Conservation (phyloP, 2,329 filamentous ascomycete species). For the Raffaelea albimanens region DNA sequence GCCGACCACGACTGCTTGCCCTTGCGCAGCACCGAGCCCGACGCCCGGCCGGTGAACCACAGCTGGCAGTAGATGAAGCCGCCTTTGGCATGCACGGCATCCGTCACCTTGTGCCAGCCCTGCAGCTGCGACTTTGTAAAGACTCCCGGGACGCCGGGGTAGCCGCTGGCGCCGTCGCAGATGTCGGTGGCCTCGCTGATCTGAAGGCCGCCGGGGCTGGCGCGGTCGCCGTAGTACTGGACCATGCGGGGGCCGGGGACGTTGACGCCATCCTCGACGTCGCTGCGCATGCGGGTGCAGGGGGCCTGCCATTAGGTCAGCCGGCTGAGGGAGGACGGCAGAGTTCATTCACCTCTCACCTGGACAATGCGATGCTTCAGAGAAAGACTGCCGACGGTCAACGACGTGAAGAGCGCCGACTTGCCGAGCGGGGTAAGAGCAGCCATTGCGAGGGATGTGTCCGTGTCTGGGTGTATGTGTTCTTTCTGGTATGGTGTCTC, state of each 20-base stretch:
- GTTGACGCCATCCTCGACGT: slow-evolving; percentile 21
- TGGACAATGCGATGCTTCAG: slow-evolving; percentile 37
- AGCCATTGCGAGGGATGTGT: too few relatives aligned
- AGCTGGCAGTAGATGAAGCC: slow-evolving; percentile 52
- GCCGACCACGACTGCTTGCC: slow-evolving; percentile 27
- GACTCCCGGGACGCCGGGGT: slow-evolving; percentile 46
- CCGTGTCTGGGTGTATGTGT: too few relatives aligned
- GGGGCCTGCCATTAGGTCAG: slow-evolving; percentile 14
- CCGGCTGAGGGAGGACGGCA: too few relatives aligned
- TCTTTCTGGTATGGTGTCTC: too few relatives aligned
- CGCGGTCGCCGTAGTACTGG: slow-evolving; percentile 35
- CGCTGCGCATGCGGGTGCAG: slow-evolving; percentile 43
- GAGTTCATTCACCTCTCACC: too few relatives aligned
- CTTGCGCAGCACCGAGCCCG: slow-evolving; percentile 19
- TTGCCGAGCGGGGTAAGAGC: slow-evolving; percentile 9
- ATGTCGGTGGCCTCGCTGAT: slow-evolving; percentile 38
- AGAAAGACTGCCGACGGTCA: slow-evolving; percentile 30
- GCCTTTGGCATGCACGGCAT: slow-evolving; percentile 52
- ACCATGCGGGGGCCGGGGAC: slow-evolving; percentile 19
- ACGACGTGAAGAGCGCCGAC: slow-evolving; percentile 19
- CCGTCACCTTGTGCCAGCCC: slow-evolving; percentile 49
- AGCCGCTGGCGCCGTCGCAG: slow-evolving; percentile 24
- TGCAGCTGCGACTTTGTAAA: slow-evolving; percentile 43
- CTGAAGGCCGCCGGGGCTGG: slow-evolving; percentile 30
- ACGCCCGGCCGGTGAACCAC: slow-evolving; percentile 33